phyloP scores from a whole-genome alignment of 306 rosid genomes.

The Boehmeria nivea region DNA sequence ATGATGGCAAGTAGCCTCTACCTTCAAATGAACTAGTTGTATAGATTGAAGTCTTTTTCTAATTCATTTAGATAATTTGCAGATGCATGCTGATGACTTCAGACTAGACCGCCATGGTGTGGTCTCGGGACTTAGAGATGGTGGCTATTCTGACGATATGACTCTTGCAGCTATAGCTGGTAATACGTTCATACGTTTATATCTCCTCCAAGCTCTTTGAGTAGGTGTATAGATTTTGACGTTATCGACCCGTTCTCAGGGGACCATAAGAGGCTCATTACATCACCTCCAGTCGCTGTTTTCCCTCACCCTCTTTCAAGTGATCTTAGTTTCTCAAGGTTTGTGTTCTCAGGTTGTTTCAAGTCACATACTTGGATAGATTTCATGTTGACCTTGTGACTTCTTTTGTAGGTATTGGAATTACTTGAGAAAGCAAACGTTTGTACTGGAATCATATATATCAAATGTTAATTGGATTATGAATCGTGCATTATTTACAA shows the following conservation, averaged over 20 bases:
- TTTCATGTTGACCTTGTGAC: slow-evolving; percentile 17
- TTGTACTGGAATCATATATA: slow-evolving; percentile 89
- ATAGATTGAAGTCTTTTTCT: slow-evolving; percentile 11
- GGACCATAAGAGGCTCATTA: slow-evolving; percentile 82
- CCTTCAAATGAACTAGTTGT: slow-evolving; percentile 10
- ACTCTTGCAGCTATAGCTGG: slow-evolving; percentile 96
- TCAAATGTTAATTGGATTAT: slow-evolving; percentile 71
- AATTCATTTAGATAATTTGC: slow-evolving; percentile 31
- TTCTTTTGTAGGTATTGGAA: slow-evolving; percentile 81
- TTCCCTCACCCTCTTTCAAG: slow-evolving; percentile 98
- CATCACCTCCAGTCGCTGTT: slow-evolving; percentile 92
- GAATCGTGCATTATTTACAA: slow-evolving; percentile 85
- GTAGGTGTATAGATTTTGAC: not conserved
- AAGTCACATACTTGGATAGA: slow-evolving; percentile 1
- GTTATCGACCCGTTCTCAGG: slow-evolving; percentile 43
- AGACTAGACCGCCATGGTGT: slow-evolving; percentile 72
- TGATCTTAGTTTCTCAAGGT: slow-evolving; percentile 93
- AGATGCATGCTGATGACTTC: slow-evolving; percentile 98
- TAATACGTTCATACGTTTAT: slow-evolving; percentile 21
- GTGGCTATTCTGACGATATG: slow-evolving; percentile 99
- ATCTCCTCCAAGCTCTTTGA: not conserved
- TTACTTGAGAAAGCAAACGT: slow-evolving; percentile 97
- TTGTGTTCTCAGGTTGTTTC: slow-evolving; percentile 25
- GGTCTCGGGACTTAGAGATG: slow-evolving; percentile 73
- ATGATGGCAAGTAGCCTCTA: slow-evolving; percentile 82